A percentile compares a stretch with the other conserved stretches of the same genome.
Conservation (phyloP, 1,284 basidiomycete genomes). For the Ustilago hordei region DNA sequence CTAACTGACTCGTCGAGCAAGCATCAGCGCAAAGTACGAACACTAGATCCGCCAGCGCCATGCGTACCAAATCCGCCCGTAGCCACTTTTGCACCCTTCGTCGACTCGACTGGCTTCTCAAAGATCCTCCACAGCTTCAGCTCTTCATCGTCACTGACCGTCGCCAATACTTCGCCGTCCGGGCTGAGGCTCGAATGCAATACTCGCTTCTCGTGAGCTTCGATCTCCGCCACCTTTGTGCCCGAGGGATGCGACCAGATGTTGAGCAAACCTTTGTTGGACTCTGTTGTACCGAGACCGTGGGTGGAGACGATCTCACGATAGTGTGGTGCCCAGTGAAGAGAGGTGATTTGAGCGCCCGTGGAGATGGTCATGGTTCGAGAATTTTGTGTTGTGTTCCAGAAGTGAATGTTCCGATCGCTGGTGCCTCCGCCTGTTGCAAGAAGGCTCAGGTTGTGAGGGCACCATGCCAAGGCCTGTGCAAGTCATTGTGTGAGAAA, state of each 20-base stretch:
- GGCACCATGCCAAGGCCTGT: constrained; percentile 90
- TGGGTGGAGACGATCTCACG: constrained; percentile 94
- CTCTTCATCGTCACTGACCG: constrained; percentile 67
- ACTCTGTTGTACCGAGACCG: constrained; percentile 72
- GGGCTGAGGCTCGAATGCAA: constrained; percentile 63
- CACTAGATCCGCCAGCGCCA: constrained; percentile 21
- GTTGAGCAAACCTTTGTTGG: constrained; percentile 58
- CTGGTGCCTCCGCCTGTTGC: constrained; percentile 95
- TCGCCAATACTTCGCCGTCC: constrained; percentile 67
- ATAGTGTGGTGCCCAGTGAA: constrained; percentile 87
- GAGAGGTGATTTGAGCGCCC: constrained; percentile 86
- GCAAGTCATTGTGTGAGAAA: not conserved
- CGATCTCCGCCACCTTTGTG: constrained; percentile 62
- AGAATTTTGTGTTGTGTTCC: constrained; percentile 72
- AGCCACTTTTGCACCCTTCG: constrained; percentile 38
- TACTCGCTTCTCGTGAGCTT: constrained; percentile 65
- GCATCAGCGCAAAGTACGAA: constrained; percentile 42
- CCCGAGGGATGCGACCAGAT: constrained; percentile 67
- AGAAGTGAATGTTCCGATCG: constrained; percentile 92
- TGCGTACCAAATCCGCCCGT: constrained; percentile 29
- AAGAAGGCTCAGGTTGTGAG: constrained; percentile 91
- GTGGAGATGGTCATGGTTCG: constrained; percentile 64
- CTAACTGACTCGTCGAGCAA: not conserved
- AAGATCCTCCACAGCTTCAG: constrained; percentile 69
- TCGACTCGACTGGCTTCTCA: constrained; percentile 55